These are phyloP conservation scores for Metschnikowia amazonensis DNA, from an alignment of 805 yeast genomes.

Conservation along the genomic window DNA sequence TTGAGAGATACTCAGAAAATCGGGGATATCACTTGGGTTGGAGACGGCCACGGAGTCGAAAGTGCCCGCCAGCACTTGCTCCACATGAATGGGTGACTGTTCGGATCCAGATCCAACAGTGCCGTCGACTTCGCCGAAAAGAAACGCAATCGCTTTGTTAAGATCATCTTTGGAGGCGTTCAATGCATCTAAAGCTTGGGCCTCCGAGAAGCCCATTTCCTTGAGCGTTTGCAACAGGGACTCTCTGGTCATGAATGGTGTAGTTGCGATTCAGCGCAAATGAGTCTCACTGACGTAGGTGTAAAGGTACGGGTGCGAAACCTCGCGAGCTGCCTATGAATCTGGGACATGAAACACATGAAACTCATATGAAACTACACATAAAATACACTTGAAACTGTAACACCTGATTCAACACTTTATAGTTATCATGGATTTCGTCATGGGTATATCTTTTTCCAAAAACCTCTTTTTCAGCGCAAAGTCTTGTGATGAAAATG, in stretches of 20 bases:
- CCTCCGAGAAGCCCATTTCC: slow-evolving; percentile 20
- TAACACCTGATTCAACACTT: too few species aligned
- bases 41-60: slow-evolving; percentile 23
- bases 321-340: too few species aligned
- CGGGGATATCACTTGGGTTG: slow-evolving; percentile 34
- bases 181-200: slow-evolving; percentile 18
- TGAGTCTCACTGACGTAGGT: background rate
- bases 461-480: too few species aligned
- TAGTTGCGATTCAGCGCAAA: background rate
- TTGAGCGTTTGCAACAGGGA: slow-evolving; percentile 14
- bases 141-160: slow-evolving; percentile 18
- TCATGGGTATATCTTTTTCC: too few species aligned
- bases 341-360: background rate
- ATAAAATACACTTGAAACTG: too few species aligned
- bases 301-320: slow-evolving; percentile 4
- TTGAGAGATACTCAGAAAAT: slow-evolving; percentile 15
- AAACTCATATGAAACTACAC: too few species aligned
- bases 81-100: slow-evolving; percentile 9
- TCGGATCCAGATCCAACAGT: slow-evolving; percentile 13
- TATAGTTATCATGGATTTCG: too few species aligned
- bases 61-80: background rate
- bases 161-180: slow-evolving; percentile 15
- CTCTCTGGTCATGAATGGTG: slow-evolving; percentile 10
- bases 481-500: too few species aligned
- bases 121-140: slow-evolving; percentile 18